Evolutionary conservation across 208 protist species (phyloP).

Genomic region (Acanthamoeba lenticulata): DNA sequence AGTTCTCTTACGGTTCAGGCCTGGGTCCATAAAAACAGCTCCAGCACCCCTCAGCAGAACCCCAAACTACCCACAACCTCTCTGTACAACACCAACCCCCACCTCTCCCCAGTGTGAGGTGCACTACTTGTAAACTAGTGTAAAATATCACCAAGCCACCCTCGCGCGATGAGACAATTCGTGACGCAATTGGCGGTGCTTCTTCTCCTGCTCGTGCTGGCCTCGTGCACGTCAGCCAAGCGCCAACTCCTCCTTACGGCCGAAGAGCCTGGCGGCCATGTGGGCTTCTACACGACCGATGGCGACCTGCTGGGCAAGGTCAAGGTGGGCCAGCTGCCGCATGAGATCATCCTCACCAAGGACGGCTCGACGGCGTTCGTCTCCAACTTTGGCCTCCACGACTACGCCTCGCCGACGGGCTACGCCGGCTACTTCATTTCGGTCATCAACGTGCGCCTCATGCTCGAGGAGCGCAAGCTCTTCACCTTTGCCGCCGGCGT

Average conservation of each 20-base stretch:
- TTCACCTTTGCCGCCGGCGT: neutral
- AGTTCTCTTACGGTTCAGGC: too few species aligned
- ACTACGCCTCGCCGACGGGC: neutral
- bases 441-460: neutral
- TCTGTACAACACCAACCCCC: too few species aligned
- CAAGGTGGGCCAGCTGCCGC: neutral
- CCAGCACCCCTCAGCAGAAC: too few species aligned
- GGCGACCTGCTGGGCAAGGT: conserved; percentile 21
- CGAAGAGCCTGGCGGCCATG: neutral
- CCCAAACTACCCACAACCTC: too few species aligned
- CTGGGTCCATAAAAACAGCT: too few species aligned
- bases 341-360: neutral
- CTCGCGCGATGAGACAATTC: too few species aligned
- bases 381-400: neutral
- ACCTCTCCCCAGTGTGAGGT: too few species aligned
- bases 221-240: neutral
- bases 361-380: neutral
- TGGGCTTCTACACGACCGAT: neutral
- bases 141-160: too few species aligned
- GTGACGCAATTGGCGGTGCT: neutral
- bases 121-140: too few species aligned
- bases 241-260: neutral
- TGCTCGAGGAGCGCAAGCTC: neutral
- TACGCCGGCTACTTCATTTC: neutral
- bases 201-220: neutral